Conservation (phyloP, 345 rosid species). For the Boechera retrofracta region DNA sequence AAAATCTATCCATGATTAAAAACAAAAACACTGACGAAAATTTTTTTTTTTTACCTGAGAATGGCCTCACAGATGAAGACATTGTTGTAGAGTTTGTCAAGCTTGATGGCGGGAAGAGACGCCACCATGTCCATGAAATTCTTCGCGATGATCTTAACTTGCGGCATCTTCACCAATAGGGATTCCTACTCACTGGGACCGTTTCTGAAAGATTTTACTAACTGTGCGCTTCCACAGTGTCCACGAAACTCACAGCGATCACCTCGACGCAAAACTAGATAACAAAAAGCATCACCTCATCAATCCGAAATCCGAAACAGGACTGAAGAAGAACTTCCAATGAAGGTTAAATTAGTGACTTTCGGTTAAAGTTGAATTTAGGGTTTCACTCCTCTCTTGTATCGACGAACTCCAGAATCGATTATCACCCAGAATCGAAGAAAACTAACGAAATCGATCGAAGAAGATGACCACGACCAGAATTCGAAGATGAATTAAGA, state of each 20-base stretch:
- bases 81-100: slow-evolving; percentile 76
- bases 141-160: slow-evolving; percentile 84
- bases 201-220: background rate
- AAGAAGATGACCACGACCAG: slow-evolving; percentile 10
- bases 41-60: slow-evolving; percentile 59
- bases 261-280: slow-evolving; percentile 1
- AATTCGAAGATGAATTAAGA: background rate
- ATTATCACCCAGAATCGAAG: background rate
- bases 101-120: slow-evolving; percentile 82
- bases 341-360: background rate
- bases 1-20: background rate
- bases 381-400: background rate
- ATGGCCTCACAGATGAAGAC: slow-evolving; percentile 92
- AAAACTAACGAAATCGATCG: background rate
- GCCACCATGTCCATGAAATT: slow-evolving; percentile 99
- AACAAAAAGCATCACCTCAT: background rate
- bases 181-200: slow-evolving; percentile 1
- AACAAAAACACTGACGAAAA: too few species aligned
- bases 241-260: slow-evolving; percentile 2
- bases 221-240: background rate
- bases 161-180: slow-evolving; percentile 60
- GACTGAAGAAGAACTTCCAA: background rate
- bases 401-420: background rate
- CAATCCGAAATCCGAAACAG: slow-evolving; percentile 3
- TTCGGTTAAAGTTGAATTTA: background rate